These are phyloP conservation scores for Psophocarpus tetragonolobus DNA, from an alignment of 306 rosid genomes.

Conservation along the genomic window DNA sequence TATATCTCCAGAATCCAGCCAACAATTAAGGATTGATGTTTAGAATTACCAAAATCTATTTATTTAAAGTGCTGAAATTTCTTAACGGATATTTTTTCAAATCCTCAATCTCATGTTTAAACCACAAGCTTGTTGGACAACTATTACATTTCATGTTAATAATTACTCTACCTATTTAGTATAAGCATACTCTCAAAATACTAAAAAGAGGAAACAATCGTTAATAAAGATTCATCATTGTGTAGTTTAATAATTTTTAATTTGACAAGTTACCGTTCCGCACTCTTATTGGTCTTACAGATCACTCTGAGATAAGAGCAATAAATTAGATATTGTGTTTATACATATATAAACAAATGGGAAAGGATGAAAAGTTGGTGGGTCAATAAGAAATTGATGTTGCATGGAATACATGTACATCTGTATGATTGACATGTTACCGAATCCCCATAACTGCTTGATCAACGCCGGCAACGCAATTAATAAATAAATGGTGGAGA, in stretches of 20 bases:
- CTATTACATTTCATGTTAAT: neutral
- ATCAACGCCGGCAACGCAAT: slow-evolving; percentile 15
- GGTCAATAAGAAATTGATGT: slow-evolving; percentile 23
- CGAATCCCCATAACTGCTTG: slow-evolving; percentile 10
- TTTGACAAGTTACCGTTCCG: neutral
- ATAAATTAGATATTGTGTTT: neutral
- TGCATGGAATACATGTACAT: neutral
- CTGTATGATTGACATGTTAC: neutral
- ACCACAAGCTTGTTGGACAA: too few species aligned
- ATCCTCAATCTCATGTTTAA: too few species aligned
- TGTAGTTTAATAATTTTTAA: neutral
- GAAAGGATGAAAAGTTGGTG: slow-evolving; percentile 15
- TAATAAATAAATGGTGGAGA: neutral
- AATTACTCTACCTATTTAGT: neutral
- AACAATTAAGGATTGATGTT: too few species aligned
- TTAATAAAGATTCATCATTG: neutral
- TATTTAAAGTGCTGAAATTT: too few species aligned
- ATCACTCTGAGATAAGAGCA: neutral
- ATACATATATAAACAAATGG: neutral
- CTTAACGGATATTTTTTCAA: too few species aligned
- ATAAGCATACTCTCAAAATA: neutral
- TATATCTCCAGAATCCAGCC: too few species aligned
- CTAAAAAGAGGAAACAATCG: neutral
- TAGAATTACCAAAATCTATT: too few species aligned
- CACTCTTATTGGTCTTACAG: neutral